These are phyloP conservation scores for Phytophthora vignae DNA, from an alignment of 352 stramenopile species.

Conservation along the genomic window DNA sequence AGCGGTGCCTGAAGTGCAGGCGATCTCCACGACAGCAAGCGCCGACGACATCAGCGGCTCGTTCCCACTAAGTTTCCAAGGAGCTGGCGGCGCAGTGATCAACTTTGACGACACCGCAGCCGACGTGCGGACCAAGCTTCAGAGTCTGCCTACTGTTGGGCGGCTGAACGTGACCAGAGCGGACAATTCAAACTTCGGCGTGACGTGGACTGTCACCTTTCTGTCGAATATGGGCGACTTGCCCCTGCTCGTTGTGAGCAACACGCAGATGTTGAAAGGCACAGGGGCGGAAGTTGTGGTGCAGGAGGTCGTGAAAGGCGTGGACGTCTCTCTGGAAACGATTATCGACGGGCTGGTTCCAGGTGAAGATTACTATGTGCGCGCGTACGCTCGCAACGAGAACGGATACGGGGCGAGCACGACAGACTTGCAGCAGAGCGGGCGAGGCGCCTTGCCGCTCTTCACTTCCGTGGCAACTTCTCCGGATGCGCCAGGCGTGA, in stretches of 20 bases:
- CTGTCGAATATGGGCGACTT: slow-evolving; percentile 73
- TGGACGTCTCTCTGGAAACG: slow-evolving; percentile 69
- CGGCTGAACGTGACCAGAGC: slow-evolving; percentile 65
- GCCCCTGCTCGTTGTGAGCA: slow-evolving; percentile 56
- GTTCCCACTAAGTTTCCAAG: slow-evolving; percentile 76
- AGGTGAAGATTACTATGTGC: slow-evolving; percentile 64
- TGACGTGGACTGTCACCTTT: slow-evolving; percentile 77
- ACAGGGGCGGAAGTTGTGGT: slow-evolving; percentile 52
- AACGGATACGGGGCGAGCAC: slow-evolving; percentile 76
- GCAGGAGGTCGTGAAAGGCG: slow-evolving; percentile 65
- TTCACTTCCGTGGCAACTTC: slow-evolving; percentile 42
- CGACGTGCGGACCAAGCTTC: slow-evolving; percentile 80
- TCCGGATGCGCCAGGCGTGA: slow-evolving; percentile 51
- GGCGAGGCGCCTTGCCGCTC: slow-evolving; percentile 64
- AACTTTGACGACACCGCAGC: slow-evolving; percentile 75
- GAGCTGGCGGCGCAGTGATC: slow-evolving; percentile 57
- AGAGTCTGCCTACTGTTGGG: slow-evolving; percentile 70
- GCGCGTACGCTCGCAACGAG: slow-evolving; percentile 68
- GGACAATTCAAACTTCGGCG: slow-evolving; percentile 53
- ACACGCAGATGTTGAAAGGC: slow-evolving; percentile 46
- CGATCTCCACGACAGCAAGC: slow-evolving; percentile 50
- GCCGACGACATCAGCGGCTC: slow-evolving; percentile 58
- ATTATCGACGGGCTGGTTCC: slow-evolving; percentile 59
- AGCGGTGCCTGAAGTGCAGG: slow-evolving; percentile 71
- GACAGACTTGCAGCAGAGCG: slow-evolving; percentile 61